These are phyloP conservation scores for Neurospora sp. DNA, from an alignment of 495 filamentous ascomycete genomes.

Conservation along the genomic window DNA sequence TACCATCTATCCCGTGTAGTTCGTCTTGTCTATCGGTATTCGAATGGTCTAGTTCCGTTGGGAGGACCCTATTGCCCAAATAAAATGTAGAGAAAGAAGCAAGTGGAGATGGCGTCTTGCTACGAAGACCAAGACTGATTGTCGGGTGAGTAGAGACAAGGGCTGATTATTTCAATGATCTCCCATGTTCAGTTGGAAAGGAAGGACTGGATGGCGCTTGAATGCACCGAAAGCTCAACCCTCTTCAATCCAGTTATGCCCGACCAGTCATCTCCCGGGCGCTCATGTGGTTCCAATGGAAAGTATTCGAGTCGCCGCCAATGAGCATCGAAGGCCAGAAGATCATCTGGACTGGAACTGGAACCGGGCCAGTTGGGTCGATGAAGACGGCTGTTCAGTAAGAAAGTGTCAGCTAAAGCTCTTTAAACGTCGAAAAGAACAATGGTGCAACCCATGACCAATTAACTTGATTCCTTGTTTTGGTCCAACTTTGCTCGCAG, in stretches of 20 bases:
- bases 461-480: neutral
- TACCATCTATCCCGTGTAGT: neutral
- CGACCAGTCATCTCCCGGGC: neutral
- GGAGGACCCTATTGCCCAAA: neutral
- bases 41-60: neutral
- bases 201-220: neutral
- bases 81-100: neutral
- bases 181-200: neutral
- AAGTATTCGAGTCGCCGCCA: neutral
- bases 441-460: neutral
- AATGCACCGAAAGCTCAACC: neutral
- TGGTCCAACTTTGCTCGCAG: neutral
- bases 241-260: neutral
- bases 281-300: neutral
- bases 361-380: neutral
- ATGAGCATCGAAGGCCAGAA: neutral
- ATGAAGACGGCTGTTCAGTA: neutral
- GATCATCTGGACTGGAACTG: neutral
- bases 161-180: neutral
- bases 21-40: neutral
- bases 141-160: neutral
- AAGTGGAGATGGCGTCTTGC: neutral
- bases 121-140: neutral
- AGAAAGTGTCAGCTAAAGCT: neutral
- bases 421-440: neutral